These are phyloP conservation scores for Miscanthus lutarioriparius DNA, from an alignment of 176 grass and related monocot genomes.

Conservation along the genomic window DNA sequence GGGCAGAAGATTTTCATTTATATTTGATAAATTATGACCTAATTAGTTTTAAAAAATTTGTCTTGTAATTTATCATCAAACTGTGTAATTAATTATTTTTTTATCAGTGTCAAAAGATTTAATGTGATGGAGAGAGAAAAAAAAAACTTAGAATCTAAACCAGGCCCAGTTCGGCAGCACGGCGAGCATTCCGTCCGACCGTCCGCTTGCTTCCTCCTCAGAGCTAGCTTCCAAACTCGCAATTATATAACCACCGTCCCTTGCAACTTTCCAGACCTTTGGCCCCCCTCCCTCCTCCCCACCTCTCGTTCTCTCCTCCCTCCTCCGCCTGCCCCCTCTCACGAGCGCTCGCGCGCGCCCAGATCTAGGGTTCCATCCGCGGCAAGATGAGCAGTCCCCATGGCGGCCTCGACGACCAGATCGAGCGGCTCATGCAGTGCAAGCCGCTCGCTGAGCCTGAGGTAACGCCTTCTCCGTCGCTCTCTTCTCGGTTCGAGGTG, in stretches of 20 bases:
- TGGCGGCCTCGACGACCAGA: constrained; percentile 93
- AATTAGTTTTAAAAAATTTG: too few relatives aligned
- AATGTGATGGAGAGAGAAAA: too few relatives aligned
- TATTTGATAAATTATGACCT: too few relatives aligned
- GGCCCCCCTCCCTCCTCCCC: constrained; percentile 4
- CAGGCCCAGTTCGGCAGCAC: background rate
- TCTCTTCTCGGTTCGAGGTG: background rate
- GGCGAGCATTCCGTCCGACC: background rate
- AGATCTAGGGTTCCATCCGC: constrained; percentile 69
- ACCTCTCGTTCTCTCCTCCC: constrained; percentile 6
- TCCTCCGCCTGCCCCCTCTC: background rate
- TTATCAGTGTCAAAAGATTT: too few relatives aligned
- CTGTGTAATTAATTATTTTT: too few relatives aligned
- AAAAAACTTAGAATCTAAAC: too few relatives aligned
- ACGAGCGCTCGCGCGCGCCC: background rate
- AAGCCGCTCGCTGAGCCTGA: constrained; percentile 89
- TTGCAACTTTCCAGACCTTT: constrained; percentile 34
- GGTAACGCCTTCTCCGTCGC: constrained; percentile 32
- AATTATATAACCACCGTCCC: constrained; percentile 49
- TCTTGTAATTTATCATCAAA: too few relatives aligned
- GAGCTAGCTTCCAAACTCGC: constrained; percentile 17
- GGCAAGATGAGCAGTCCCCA: constrained; percentile 62
- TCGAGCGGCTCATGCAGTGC: constrained; percentile 98
- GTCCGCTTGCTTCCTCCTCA: background rate
- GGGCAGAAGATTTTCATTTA: too few relatives aligned